phyloP scores from a whole-genome alignment of 2,329 filamentous ascomycete species.

The Furcasterigmium sp. region DNA sequence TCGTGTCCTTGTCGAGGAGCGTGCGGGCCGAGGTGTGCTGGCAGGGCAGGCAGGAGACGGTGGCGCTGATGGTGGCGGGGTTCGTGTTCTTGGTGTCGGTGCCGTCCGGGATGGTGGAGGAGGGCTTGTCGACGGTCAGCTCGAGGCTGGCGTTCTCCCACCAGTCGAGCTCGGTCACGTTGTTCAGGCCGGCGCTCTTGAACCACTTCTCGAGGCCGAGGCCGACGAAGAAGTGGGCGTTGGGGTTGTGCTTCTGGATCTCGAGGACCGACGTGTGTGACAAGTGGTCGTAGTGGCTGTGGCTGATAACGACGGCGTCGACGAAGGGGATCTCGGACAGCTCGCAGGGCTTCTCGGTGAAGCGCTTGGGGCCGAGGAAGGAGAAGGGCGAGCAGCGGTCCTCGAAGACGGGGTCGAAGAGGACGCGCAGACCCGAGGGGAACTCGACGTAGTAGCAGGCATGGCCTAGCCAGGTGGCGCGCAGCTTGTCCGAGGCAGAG shows the following conservation, averaged over 20 bases:
- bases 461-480: constrained; percentile 92
- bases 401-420: constrained; percentile 93
- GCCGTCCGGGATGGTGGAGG: constrained; percentile 17
- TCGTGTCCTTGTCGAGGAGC: constrained; percentile 64
- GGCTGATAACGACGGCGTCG: constrained; percentile 76
- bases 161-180: constrained; percentile 90
- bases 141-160: constrained; percentile 80
- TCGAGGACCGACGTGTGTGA: constrained; percentile 70
- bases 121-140: constrained; percentile 37
- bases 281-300: constrained; percentile 92
- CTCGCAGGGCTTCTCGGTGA: constrained; percentile 69
- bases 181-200: constrained; percentile 58
- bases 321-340: constrained; percentile 72
- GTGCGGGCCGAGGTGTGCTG: constrained; percentile 75
- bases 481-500: constrained; percentile 51
- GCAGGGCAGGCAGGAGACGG: constrained; percentile 73
- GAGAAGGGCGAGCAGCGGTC: constrained; percentile 75
- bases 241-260: constrained; percentile 65
- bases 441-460: constrained; percentile 93
- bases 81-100: constrained; percentile 17
- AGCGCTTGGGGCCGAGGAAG: constrained; percentile 69
- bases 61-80: constrained; percentile 57
- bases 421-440: constrained; percentile 74
- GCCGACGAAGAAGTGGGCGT: constrained; percentile 83
- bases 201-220: constrained; percentile 85